These are phyloP conservation scores for Cystobasidium slooffiae DNA, from an alignment of 1,284 basidiomycete genomes.

Conservation along the genomic window DNA sequence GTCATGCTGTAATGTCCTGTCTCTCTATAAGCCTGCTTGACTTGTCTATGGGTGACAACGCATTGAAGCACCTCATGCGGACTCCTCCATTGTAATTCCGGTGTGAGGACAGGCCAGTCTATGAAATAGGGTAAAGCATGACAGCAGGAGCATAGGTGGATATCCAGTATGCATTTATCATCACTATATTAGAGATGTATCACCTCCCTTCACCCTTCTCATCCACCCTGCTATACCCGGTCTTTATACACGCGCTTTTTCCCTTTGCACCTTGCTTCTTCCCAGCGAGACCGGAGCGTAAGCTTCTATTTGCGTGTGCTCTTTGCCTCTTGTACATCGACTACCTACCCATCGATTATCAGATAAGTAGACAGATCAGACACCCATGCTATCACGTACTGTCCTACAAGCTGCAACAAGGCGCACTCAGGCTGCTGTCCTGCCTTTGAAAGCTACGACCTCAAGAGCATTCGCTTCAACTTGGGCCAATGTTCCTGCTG, in stretches of 20 bases:
- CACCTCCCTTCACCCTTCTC: background rate
- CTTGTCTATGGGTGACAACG: too few species aligned
- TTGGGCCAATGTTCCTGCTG: slow-evolving; percentile 82
- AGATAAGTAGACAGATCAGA: background rate
- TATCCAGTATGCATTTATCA: too few species aligned
- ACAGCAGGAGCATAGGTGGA: too few species aligned
- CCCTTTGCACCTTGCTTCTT: background rate
- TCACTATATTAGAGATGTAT: too few species aligned
- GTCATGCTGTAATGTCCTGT: too few species aligned
- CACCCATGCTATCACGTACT: slow-evolving; percentile 20
- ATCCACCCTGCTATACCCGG: background rate
- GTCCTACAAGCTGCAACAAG: slow-evolving; percentile 15
- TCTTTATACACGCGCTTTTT: background rate
- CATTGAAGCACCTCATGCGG: too few species aligned
- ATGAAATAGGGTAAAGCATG: too few species aligned
- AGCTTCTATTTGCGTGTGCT: background rate
- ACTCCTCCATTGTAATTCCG: too few species aligned
- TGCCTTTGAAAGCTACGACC: slow-evolving; percentile 18
- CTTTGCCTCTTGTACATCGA: background rate
- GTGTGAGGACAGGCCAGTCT: too few species aligned
- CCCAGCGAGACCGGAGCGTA: background rate
- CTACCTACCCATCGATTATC: background rate
- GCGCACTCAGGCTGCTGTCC: slow-evolving; percentile 12
- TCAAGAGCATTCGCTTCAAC: slow-evolving; percentile 55
- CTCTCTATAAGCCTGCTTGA: too few species aligned